phyloP scores from a whole-genome alignment of 371 early-diverging fungal genomes.

The Dichotomocladium elegans region DNA sequence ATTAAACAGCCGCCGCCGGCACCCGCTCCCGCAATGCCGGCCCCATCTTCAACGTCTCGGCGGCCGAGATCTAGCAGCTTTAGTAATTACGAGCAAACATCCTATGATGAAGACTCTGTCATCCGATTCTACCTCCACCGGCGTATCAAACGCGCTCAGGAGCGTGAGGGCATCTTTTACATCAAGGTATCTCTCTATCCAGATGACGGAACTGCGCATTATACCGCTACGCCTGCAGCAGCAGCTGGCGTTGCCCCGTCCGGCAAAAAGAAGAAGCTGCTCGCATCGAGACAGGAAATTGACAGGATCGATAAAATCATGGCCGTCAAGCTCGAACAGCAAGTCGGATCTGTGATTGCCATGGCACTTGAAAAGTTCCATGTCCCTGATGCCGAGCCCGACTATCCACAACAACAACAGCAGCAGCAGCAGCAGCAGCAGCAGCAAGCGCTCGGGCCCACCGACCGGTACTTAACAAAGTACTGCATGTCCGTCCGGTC shows the following conservation, averaged over 20 bases:
- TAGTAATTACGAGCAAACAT: constrained; percentile 39
- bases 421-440: constrained; percentile 1
- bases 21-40: constrained; percentile 5
- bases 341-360: constrained; percentile 34
- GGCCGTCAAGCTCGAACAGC: constrained; percentile 28
- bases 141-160: constrained; percentile 35
- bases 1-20: constrained; percentile 25
- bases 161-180: constrained; percentile 33
- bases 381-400: constrained; percentile 36
- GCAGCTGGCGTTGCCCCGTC: constrained; percentile 1
- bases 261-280: constrained; percentile 18
- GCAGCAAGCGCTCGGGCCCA: background rate
- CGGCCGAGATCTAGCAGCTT: constrained; percentile 41
- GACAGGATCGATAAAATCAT: constrained; percentile 53
- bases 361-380: constrained; percentile 44
- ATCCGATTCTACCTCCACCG: constrained; percentile 44
- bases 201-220: constrained; percentile 12
- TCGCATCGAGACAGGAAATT: constrained; percentile 19
- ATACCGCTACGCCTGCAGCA: background rate
- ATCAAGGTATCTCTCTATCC: constrained; percentile 44
- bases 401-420: constrained; percentile 14
- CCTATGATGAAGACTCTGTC: constrained; percentile 37
- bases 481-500: constrained; percentile 37
- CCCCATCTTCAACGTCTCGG: background rate
- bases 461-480: constrained; percentile 18